Percentiles rank a stretch among this genome's conserved stretches.
These are phyloP conservation scores for Lolium rigidum DNA, from an alignment of 176 grass and related monocot species.

Conservation along the genomic window DNA sequence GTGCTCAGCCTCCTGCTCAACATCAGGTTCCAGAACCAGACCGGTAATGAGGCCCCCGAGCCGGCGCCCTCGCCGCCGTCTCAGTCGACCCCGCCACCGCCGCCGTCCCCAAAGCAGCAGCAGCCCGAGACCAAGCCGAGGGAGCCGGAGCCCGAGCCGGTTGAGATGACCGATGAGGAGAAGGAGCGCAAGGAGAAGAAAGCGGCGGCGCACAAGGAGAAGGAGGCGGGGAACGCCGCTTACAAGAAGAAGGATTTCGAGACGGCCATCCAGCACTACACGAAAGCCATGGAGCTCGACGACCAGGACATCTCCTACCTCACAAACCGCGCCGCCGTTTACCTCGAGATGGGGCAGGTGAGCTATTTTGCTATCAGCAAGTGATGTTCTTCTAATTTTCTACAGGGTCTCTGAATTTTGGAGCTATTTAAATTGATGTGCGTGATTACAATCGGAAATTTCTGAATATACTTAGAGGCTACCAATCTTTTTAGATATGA, in stretches of 20 bases:
- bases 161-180: constrained; percentile 63
- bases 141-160: constrained; percentile 49
- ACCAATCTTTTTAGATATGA: constrained; percentile 10
- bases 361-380: not conserved
- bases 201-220: constrained; percentile 77
- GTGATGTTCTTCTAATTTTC: constrained; percentile 13
- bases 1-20: constrained; percentile 91
- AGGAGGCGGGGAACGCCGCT: constrained; percentile 86
- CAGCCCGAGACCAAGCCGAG: constrained; percentile 46
- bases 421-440: not conserved
- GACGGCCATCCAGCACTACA: constrained; percentile 83
- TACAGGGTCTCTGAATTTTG: not conserved
- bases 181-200: constrained; percentile 76
- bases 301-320: constrained; percentile 86
- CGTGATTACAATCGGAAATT: not conserved
- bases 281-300: constrained; percentile 80
- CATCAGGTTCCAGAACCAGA: constrained; percentile 65
- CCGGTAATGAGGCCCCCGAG: constrained; percentile 37
- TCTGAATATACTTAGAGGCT: not conserved
- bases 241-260: constrained; percentile 99
- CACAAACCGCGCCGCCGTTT: constrained; percentile 89
- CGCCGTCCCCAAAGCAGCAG: constrained; percentile 24
- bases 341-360: constrained; percentile 98
- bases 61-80: constrained; percentile 40
- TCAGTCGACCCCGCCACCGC: constrained; percentile 22